Evolutionary conservation across 129 eudicot species (phyloP).

Genomic region (Smallanthus sonchifolius): DNA sequence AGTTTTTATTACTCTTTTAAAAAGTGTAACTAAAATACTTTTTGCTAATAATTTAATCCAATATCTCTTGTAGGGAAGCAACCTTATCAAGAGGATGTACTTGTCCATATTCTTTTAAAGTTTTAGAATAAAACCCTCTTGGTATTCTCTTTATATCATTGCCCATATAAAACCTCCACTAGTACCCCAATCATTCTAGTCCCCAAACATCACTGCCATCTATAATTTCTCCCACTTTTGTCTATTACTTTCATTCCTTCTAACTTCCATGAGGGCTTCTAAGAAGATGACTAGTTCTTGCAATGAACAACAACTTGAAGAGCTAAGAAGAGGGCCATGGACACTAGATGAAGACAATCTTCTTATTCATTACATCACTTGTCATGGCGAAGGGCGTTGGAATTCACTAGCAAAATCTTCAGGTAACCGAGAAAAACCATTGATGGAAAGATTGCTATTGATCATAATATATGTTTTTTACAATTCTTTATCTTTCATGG

Average conservation of each 20-base stretch:
- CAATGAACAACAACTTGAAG: conserved; percentile 45
- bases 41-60: conserved; percentile 19
- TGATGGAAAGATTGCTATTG: background rate
- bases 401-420: conserved; percentile 76
- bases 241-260: conserved; percentile 2
- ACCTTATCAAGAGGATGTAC: conserved; percentile 37
- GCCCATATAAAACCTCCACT: conserved; percentile 40
- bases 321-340: conserved; percentile 98
- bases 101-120: conserved; percentile 23
- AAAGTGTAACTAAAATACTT: conserved; percentile 4
- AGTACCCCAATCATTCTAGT: conserved; percentile 23
- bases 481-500: background rate
- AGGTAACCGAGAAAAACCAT: conserved; percentile 35
- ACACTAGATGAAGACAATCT: conserved; percentile 86
- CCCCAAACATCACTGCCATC: conserved; percentile 15
- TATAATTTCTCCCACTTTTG: conserved; percentile 16
- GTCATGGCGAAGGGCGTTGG: conserved; percentile 92
- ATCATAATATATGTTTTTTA: background rate
- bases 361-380: conserved; percentile 59
- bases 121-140: conserved; percentile 26
- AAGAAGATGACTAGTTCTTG: conserved; percentile 28
- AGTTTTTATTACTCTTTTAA: background rate
- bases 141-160: conserved; percentile 8
- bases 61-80: conserved; percentile 17
- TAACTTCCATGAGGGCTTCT: conserved; percentile 25